Conservation (phyloP, 768 basidiomycete species). For the Psilocybe cubensis region DNA sequence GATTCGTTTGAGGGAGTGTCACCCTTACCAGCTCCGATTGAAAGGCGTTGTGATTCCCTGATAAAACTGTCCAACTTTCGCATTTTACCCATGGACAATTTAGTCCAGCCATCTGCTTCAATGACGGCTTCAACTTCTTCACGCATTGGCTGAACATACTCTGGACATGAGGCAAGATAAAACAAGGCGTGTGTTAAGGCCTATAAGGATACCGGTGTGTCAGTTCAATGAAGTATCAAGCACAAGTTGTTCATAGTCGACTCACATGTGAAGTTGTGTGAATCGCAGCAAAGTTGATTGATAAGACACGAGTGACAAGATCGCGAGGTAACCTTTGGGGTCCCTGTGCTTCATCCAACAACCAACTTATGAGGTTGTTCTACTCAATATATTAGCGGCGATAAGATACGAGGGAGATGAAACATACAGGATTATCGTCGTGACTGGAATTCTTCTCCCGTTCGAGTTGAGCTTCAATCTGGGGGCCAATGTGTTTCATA, state of each 20-base stretch:
- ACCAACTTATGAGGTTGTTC: constrained; percentile 33
- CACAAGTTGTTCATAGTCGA: background rate
- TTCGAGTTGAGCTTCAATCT: background rate
- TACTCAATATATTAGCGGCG: background rate
- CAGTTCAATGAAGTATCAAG: constrained; percentile 7
- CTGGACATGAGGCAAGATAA: constrained; percentile 38
- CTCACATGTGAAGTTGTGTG: constrained; percentile 25
- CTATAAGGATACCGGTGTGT: constrained; percentile 28
- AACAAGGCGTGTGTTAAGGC: constrained; percentile 40
- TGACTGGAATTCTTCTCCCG: background rate
- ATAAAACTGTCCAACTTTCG: constrained; percentile 49
- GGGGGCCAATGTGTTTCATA: background rate
- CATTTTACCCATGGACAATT: constrained; percentile 39
- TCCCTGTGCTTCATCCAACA: constrained; percentile 29
- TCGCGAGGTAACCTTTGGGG: constrained; percentile 18
- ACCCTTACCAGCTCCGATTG: constrained; percentile 6
- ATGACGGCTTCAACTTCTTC: constrained; percentile 47
- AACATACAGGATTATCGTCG: constrained; percentile 3
- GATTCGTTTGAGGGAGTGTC: background rate
- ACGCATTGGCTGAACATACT: constrained; percentile 38
- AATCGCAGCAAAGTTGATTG: constrained; percentile 33
- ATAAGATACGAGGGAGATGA: background rate
- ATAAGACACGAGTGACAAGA: constrained; percentile 24
- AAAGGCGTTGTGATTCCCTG: constrained; percentile 36
- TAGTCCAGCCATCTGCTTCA: constrained; percentile 39